Conservation (phyloP, 2,329 filamentous ascomycete genomes). For the Ascochyta lentis region DNA sequence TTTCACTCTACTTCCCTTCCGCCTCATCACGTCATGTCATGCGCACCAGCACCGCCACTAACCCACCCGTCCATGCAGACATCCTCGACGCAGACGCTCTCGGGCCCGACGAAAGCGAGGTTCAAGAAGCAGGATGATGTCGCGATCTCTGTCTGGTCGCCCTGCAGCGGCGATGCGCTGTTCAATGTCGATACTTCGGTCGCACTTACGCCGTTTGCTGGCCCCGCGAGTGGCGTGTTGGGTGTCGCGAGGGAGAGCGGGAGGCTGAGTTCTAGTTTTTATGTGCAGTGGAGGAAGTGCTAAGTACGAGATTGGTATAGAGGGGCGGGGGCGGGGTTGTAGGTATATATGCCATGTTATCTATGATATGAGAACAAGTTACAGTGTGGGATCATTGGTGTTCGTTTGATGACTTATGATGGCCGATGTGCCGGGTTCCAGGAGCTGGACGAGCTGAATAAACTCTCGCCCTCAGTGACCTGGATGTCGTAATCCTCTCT, state of each 20-base stretch:
- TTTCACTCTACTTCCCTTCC: neutral
- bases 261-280: constrained; percentile 35
- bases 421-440: neutral
- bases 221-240: constrained; percentile 32
- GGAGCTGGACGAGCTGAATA: neutral
- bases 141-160: constrained; percentile 36
- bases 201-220: constrained; percentile 34
- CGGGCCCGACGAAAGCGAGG: constrained; percentile 52
- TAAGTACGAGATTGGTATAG: constrained; percentile 13
- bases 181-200: constrained; percentile 45
- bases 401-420: neutral
- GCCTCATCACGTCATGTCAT: too few relatives aligned
- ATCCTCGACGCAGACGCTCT: constrained; percentile 33
- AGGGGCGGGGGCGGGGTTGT: too few relatives aligned
- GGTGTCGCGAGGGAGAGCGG: constrained; percentile 35
- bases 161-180: constrained; percentile 35
- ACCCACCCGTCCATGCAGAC: constrained; percentile 4
- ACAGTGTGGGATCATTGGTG: neutral
- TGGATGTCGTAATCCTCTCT: neutral
- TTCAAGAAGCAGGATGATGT: constrained; percentile 56
- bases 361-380: too few relatives aligned
- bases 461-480: neutral
- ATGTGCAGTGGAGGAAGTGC: constrained; percentile 45
- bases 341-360: too few relatives aligned
- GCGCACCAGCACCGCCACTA: neutral